Conservation (phyloP, 108 stramenopile species). For the Stephanodiscus minutulus region DNA sequence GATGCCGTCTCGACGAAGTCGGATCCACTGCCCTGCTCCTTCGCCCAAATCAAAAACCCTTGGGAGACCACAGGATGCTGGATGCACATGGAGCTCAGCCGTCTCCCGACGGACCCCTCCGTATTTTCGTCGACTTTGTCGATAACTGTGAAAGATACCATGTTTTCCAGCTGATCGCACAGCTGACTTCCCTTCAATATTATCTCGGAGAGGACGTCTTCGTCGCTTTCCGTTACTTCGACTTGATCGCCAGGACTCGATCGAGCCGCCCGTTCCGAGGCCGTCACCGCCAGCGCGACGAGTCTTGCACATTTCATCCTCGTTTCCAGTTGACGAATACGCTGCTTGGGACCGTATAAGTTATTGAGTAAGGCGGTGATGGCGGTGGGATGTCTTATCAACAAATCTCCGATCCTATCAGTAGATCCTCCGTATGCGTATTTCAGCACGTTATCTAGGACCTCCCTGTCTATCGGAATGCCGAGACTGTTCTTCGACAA, state of each 20-base stretch:
- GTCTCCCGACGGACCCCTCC: constrained; percentile 59
- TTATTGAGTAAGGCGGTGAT: constrained; percentile 61
- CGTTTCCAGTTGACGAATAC: constrained; percentile 41
- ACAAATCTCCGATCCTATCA: constrained; percentile 64
- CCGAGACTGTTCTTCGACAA: constrained; percentile 65
- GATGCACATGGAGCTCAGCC: constrained; percentile 68
- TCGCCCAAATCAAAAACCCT: constrained; percentile 83
- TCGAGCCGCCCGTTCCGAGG: constrained; percentile 54
- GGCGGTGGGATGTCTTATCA: constrained; percentile 66
- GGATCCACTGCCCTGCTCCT: constrained; percentile 55
- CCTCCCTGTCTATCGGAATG: constrained; percentile 58
- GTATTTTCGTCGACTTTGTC: constrained; percentile 30
- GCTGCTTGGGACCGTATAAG: constrained; percentile 59
- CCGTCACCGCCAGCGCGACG: constrained; percentile 64
- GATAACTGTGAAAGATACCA: constrained; percentile 81
- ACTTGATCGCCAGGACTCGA: constrained; percentile 18
- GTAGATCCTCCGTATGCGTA: constrained; percentile 43
- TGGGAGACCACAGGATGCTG: constrained; percentile 67
- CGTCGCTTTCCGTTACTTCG: constrained; percentile 40
- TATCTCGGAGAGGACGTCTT: constrained; percentile 52
- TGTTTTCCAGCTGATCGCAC: constrained; percentile 79
- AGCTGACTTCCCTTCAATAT: constrained; percentile 68
- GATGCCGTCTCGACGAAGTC: constrained; percentile 79
- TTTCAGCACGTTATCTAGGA: constrained; percentile 63
- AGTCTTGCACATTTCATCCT: constrained; percentile 75